A percentile compares a stretch with the other conserved stretches of the same genome.
phyloP scores from a whole-genome alignment of 2,329 filamentous ascomycete species.

The Cordyceps militaris region DNA sequence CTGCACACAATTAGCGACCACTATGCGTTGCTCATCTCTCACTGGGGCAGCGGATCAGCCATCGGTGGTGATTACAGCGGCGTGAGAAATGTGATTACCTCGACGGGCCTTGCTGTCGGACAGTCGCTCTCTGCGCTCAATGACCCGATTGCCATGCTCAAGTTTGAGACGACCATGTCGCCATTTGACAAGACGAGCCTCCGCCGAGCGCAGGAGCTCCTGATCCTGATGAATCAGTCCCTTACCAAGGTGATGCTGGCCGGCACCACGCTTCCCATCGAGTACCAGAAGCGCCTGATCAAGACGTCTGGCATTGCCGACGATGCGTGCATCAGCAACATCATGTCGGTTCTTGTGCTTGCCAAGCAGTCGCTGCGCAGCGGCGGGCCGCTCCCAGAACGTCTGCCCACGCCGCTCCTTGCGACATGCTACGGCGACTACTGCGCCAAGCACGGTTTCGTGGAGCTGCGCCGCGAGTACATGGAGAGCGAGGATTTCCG shows the following conservation, averaged over 20 bases:
- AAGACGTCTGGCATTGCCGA: conserved; percentile 33
- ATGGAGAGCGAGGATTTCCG: conserved; percentile 37
- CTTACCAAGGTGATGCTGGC: conserved; percentile 25
- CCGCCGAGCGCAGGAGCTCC: conserved; percentile 24
- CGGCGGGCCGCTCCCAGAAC: conserved; percentile 39
- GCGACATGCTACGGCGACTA: conserved; percentile 27
- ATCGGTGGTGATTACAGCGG: conserved; percentile 17
- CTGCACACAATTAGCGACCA: conserved; percentile 39
- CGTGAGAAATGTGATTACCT: conserved; percentile 20
- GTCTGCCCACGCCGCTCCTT: conserved; percentile 40
- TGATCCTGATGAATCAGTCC: conserved; percentile 28
- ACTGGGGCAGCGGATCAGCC: conserved; percentile 30
- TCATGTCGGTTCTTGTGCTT: conserved; percentile 43
- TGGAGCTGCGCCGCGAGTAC: conserved; percentile 25
- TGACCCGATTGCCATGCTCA: conserved; percentile 22
- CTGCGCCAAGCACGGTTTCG: conserved; percentile 15
- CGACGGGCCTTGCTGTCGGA: conserved; percentile 21
- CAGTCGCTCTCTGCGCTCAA: conserved; percentile 23
- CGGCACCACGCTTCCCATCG: conserved; percentile 30
- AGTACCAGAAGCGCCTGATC: conserved; percentile 34
- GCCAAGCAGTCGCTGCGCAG: conserved; percentile 41
- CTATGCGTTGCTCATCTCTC: conserved; percentile 41
- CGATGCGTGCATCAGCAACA: conserved; percentile 37
- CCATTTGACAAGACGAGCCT: conserved; percentile 26
- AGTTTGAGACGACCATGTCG: conserved; percentile 24